These are phyloP conservation scores for Wallacemonas sp. DNA, from an alignment of 208 protist species.

Conservation along the genomic window DNA sequence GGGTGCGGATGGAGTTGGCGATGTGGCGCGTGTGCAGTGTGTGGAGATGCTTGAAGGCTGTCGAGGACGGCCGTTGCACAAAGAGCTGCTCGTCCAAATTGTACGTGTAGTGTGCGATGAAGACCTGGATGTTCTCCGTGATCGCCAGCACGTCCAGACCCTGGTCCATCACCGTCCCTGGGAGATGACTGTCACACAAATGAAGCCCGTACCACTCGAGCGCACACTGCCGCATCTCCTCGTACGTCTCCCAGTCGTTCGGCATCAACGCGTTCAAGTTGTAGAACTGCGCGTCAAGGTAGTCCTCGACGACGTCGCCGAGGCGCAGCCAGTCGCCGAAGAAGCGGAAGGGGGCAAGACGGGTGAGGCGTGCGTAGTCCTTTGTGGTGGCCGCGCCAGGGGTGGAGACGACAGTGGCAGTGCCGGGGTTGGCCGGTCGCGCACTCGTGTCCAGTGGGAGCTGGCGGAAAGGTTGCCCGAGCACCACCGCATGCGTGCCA, in stretches of 20 bases:
- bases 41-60: conserved; percentile 92
- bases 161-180: conserved; percentile 93
- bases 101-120: conserved; percentile 97
- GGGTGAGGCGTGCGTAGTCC: conserved; percentile 62
- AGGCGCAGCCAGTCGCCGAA: conserved; percentile 85
- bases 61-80: conserved; percentile 80
- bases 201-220: conserved; percentile 88
- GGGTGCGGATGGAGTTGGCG: conserved; percentile 96
- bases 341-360: conserved; percentile 80
- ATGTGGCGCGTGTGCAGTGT: conserved; percentile 96
- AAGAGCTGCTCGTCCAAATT: conserved; percentile 98
- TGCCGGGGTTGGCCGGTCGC: conserved; percentile 11
- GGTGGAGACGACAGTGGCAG: conserved; percentile 15
- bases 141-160: conserved; percentile 97
- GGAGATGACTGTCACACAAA: conserved; percentile 91
- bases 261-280: conserved; percentile 95
- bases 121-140: conserved; percentile 97
- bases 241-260: conserved; percentile 96
- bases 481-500: conserved; percentile 85
- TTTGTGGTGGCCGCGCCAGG: conserved; percentile 20
- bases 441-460: background rate
- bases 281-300: conserved; percentile 96
- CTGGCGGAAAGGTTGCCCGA: conserved; percentile 38
- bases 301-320: conserved; percentile 78
- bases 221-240: conserved; percentile 96